Evolutionary conservation across 148 eudicot genomes (phyloP), one percentile per base, ranked within the genome.

Genomic region (Vaccinium macrocarpon): DNA sequence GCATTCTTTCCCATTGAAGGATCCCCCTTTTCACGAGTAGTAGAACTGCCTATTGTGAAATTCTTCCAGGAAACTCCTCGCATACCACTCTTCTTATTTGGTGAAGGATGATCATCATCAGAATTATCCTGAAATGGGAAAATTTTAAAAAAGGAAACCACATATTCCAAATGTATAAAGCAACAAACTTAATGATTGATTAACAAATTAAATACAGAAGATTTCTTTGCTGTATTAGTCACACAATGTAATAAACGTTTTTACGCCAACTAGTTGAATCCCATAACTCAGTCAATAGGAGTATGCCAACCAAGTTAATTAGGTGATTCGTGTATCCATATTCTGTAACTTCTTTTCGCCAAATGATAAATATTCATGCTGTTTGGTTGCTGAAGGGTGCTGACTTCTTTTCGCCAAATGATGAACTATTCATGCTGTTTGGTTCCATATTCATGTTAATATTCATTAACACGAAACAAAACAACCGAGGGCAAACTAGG

Each of bases 41-140:
- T 85, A 87, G 93, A 90, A 62, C 89, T 93, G 76, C 81, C 91
- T 84, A 86, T 88, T 2, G 97, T 88, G 84, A 92, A 93, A 90
- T 93, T 94, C 86, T 92, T 97, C 98, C 95, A 97, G 4, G 96
- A 93, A 70, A 91, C 88, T 78, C 96, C 96, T 88, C 91, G 88
- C 82, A 97, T 78, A 35, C 92, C 90, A 88, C 81, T 83, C 82
- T 88, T 93, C 86, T 87, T 94, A 84, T 87, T 90, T 21, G 86
- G 87, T 68, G 88, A 87, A 21, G 92, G 85, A 83, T 77, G 76
- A 52, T 90, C 91, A 68, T 82, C 87, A 76, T 92, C 95, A 56
- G 89, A 85, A 84, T 86, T 89, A 35, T 90, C 95, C 99, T 95
- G 90, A 81, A 85, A 84, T 68, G 71, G 13, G 18, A 83, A 32